Base-by-base conservation (phyloP, 192 early-diverging fungal genomes). In the Coemansia sp. region DNA sequence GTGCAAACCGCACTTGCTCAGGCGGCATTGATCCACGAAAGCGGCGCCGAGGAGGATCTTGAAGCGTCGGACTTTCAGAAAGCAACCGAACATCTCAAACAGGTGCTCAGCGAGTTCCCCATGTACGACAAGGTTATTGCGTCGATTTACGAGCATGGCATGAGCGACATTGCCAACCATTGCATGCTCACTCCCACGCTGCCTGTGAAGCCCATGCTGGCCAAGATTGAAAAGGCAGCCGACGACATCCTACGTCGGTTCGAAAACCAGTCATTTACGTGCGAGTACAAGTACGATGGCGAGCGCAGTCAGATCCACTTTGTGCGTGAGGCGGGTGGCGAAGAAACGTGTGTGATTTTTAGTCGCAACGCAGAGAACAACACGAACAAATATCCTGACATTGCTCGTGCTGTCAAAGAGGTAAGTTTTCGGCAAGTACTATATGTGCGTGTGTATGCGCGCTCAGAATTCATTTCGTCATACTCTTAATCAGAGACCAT, bases 211-310 rank as follows among this genome's bases (percentile, higher is more conserved):
- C 98, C 98, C 9, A 99, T 99, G 98, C 86, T 99, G 65, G 98
- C 98, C 8, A 96, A 98, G 82, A 97, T 97, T 8, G 98, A 97
- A 46, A 98, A 97, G 73, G 86, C 86, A 31, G 80, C 98, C 4
- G 87, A 89, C 0, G 98, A 99, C 58, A 90, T 98, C 18, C 67
- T 99, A 79, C 87, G 98, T 55, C 84, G 96, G 14, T 97, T 99
- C 60, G 95, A 98, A 59, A 90, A 86, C 21, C 86, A 89, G 61
- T 83, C 84, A 3, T 99, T 99, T 66, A 97, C 93, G 4, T 99
- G 98, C 71, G 98, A 99, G 74, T 98, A 87, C 80, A 99, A 99
- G 68, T 99, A 99, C 64, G 98, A 99, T 71, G 98, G 94, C 20
- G 93, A 96, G 71, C 85, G 94, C 26, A 93, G 90, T 15, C 95